phyloP scores from a whole-genome alignment of 345 rosid genomes.

The Moricandia moricandioides region DNA sequence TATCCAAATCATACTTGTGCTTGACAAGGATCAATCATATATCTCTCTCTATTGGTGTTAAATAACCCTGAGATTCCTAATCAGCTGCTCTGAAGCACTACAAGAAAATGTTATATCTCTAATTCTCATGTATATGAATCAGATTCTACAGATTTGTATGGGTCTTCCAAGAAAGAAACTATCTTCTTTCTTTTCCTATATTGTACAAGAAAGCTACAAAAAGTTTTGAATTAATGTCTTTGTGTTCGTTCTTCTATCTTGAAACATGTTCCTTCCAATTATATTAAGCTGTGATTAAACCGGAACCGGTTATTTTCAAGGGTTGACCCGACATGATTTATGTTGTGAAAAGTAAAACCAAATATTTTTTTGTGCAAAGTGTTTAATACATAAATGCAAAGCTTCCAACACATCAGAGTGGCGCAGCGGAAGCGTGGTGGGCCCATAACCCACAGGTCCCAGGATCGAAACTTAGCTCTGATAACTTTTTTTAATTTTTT shows the following conservation, averaged over 20 bases:
- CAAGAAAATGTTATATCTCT: slow-evolving; percentile 13
- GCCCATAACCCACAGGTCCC: slow-evolving; percentile 86
- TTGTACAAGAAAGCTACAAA: slow-evolving; percentile 32
- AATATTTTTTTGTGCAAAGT: too few relatives aligned
- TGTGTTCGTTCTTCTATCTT: slow-evolving; percentile 20
- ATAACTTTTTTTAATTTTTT: slow-evolving; percentile 12
- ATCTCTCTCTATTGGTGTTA: slow-evolving; percentile 1
- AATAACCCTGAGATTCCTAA: not conserved
- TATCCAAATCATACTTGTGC: not conserved
- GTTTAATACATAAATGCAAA: too few relatives aligned
- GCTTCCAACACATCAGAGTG: slow-evolving; percentile 52
- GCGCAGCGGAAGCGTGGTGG: slow-evolving; percentile 90
- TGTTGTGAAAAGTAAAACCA: too few relatives aligned
- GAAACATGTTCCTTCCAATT: slow-evolving; percentile 24
- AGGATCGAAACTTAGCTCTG: slow-evolving; percentile 76
- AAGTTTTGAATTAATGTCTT: slow-evolving; percentile 7
- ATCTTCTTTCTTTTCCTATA: slow-evolving; percentile 31
- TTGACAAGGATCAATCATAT: not conserved
- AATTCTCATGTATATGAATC: slow-evolving; percentile 18
- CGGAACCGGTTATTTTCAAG: too few relatives aligned
- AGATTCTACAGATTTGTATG: slow-evolving; percentile 16
- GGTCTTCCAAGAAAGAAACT: slow-evolving; percentile 21
- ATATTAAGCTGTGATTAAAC: too few relatives aligned
- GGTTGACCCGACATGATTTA: too few relatives aligned
- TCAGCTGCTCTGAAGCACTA: slow-evolving; percentile 10